Percentiles rank a stretch among this genome's conserved stretches.
These are phyloP conservation scores for Annulohypoxylon moriforme DNA, from an alignment of 495 filamentous ascomycete genomes.

Conservation along the genomic window DNA sequence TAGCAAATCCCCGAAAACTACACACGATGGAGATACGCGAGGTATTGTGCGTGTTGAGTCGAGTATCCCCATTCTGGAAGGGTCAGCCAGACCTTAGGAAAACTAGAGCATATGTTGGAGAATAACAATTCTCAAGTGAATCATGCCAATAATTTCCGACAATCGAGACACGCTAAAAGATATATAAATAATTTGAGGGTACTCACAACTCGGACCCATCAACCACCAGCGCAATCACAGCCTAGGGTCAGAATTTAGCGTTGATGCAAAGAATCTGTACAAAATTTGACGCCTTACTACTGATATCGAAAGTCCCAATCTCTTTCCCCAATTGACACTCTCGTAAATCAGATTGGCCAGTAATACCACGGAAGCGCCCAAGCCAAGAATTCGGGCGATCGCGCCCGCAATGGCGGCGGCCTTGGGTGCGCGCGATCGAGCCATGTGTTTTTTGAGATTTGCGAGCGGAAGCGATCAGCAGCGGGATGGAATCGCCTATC, in stretches of 20 bases:
- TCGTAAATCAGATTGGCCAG: constrained; percentile 44
- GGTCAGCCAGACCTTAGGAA: constrained; percentile 4
- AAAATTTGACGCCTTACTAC: constrained; percentile 28
- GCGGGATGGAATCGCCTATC: background rate
- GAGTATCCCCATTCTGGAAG: constrained; percentile 27
- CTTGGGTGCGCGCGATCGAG: constrained; percentile 36
- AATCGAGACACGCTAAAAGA: background rate
- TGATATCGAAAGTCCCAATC: constrained; percentile 34
- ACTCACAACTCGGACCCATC: constrained; percentile 42
- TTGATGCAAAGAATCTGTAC: background rate
- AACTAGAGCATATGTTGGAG: background rate
- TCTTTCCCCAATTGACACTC: constrained; percentile 45
- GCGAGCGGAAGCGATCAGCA: background rate
- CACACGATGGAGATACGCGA: constrained; percentile 26
- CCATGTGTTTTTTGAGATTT: constrained; percentile 14
- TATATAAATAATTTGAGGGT: constrained; percentile 1
- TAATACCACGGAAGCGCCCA: constrained; percentile 42
- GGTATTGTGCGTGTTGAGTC: constrained; percentile 43
- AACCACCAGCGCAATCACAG: constrained; percentile 36
- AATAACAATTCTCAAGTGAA: background rate
- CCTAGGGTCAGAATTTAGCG: constrained; percentile 22
- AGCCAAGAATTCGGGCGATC: constrained; percentile 39
- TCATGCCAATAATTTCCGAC: background rate
- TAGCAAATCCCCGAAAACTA: constrained; percentile 31
- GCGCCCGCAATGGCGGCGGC: constrained; percentile 28